Percentiles rank a stretch among this genome's conserved stretches.
phyloP scores from a whole-genome alignment of 352 stramenopile genomes.

The Phytopythium ostracodes region DNA sequence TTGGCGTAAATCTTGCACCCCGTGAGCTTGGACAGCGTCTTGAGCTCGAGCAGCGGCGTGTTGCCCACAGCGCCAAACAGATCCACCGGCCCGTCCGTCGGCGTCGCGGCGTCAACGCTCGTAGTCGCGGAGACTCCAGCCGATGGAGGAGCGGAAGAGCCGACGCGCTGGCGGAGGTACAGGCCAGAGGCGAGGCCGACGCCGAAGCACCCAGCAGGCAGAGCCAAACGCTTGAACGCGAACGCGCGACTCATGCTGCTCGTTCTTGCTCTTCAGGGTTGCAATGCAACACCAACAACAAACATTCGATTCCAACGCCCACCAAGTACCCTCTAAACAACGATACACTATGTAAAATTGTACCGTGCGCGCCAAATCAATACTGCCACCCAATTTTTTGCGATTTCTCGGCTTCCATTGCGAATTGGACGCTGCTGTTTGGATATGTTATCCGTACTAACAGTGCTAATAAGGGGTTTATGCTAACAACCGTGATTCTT shows the following conservation, averaged over 20 bases:
- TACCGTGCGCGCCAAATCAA: no score
- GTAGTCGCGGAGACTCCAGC: no score
- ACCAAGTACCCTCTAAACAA: no score
- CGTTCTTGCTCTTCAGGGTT: not conserved
- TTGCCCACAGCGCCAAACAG: conserved; percentile 69
- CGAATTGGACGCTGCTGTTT: no score
- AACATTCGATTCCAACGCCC: no score
- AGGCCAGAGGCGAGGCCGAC: conserved; percentile 10
- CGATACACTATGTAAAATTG: no score
- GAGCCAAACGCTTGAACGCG: not conserved
- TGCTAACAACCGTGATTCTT: no score
- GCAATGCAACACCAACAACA: no score
- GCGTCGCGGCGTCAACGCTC: not conserved
- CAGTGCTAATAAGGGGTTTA: no score
- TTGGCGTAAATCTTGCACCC: conserved; percentile 78
- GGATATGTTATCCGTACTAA: no score
- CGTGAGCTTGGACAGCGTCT: conserved; percentile 59
- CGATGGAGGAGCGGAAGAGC: not conserved
- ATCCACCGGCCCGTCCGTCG: conserved; percentile 39
- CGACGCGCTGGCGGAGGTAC: not conserved
- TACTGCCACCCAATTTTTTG: no score
- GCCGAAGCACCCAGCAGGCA: conserved; percentile 3
- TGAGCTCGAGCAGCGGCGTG: conserved; percentile 70
- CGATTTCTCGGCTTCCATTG: no score
- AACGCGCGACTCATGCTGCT: conserved; percentile 5